Conservation (phyloP, 23 red algal genomes). For the Gracilaria domingensis region DNA sequence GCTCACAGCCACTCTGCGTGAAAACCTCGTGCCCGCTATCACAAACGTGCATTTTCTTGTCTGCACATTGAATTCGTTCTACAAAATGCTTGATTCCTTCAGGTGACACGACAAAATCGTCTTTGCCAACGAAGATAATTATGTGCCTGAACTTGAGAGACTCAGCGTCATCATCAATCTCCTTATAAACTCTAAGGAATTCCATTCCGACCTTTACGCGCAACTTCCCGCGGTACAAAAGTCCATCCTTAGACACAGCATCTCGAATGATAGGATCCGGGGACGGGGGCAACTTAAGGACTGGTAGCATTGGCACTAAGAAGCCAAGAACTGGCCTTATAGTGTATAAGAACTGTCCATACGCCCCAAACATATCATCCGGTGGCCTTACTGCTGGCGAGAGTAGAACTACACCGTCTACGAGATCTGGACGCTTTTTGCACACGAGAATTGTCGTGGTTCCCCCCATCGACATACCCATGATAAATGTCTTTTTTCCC, state of each 20-base stretch:
- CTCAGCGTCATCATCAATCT: slow-evolving; percentile 64
- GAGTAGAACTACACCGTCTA: slow-evolving; percentile 77
- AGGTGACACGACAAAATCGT: slow-evolving; percentile 85
- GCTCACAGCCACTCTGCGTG: slow-evolving; percentile 46
- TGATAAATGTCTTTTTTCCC: slow-evolving; percentile 61
- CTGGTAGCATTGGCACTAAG: slow-evolving; percentile 70
- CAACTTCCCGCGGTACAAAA: slow-evolving; percentile 74
- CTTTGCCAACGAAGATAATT: slow-evolving; percentile 75
- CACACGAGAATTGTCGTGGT: slow-evolving; percentile 68
- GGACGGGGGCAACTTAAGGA: slow-evolving; percentile 80
- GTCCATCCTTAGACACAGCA: slow-evolving; percentile 81
- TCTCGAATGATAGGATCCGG: slow-evolving; percentile 75
- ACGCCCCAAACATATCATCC: slow-evolving; percentile 91
- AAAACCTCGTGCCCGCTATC: slow-evolving; percentile 66
- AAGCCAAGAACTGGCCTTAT: slow-evolving; percentile 63
- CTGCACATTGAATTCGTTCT: slow-evolving; percentile 40
- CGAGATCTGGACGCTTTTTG: slow-evolving; percentile 40
- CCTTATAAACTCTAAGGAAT: slow-evolving; percentile 79
- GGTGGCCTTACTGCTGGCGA: slow-evolving; percentile 85
- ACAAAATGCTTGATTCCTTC: slow-evolving; percentile 76
- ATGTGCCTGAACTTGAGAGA: slow-evolving; percentile 56
- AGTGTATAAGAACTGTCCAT: slow-evolving; percentile 79
- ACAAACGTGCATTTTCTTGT: slow-evolving; percentile 53
- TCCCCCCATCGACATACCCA: slow-evolving; percentile 90
- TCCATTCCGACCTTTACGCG: slow-evolving; percentile 80